phyloP scores from a whole-genome alignment of 805 yeast genomes.

The Barnettozyma sucrosica region DNA sequence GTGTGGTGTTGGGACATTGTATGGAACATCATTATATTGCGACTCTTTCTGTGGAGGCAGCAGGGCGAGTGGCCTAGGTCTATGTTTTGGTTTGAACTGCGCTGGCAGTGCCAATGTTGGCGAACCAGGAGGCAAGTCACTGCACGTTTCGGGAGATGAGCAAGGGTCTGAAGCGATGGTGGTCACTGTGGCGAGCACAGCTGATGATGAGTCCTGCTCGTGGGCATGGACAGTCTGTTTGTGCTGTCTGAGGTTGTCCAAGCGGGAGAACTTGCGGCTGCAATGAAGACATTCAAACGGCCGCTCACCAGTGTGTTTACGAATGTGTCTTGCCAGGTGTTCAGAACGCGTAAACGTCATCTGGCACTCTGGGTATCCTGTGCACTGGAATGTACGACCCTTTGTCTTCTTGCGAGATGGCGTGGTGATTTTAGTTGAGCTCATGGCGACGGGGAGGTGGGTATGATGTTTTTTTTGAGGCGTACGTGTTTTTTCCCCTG shows the following conservation, averaged over 20 bases:
- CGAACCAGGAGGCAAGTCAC: background rate
- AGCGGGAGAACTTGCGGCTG: constrained; percentile 63
- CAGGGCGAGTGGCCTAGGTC: constrained; percentile 23
- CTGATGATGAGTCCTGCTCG: constrained; percentile 10
- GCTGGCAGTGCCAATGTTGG: constrained; percentile 17
- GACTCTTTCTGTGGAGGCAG: constrained; percentile 7
- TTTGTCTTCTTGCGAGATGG: constrained; percentile 34
- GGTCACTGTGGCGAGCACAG: constrained; percentile 4
- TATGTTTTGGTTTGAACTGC: constrained; percentile 23
- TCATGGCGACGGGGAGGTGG: background rate
- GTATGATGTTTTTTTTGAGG: background rate
- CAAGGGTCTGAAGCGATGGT: constrained; percentile 3
- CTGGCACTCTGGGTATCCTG: constrained; percentile 78
- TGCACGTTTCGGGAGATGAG: constrained; percentile 1
- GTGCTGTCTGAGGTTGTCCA: constrained; percentile 89
- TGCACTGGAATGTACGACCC: constrained; percentile 73
- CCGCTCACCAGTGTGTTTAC: constrained; percentile 92
- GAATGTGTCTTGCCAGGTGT: constrained; percentile 85
- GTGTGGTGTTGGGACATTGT: constrained; percentile 20
- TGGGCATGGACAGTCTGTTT: constrained; percentile 74
- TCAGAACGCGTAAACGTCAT: constrained; percentile 91
- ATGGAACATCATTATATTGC: constrained; percentile 19
- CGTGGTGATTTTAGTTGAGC: background rate
- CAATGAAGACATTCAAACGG: constrained; percentile 88
- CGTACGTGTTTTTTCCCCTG: background rate